These are phyloP conservation scores for Linnemannia elongata DNA, from an alignment of 192 early-diverging fungal species.

Conservation along the genomic window DNA sequence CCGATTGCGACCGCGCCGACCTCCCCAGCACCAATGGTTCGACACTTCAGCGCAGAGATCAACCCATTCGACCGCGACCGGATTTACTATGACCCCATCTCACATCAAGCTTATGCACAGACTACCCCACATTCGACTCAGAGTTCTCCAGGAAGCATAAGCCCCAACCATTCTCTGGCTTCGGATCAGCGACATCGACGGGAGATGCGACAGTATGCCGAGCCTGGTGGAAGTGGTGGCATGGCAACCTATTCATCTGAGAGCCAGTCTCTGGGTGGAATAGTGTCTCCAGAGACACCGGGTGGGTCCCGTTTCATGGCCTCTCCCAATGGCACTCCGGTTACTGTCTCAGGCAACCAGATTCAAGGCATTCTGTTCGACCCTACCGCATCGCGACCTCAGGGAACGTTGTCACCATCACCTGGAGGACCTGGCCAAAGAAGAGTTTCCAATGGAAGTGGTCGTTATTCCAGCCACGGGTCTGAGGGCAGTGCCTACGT, in stretches of 20 bases:
- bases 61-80: conserved; percentile 54
- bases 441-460: conserved; percentile 29
- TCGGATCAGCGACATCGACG: conserved; percentile 15
- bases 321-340: conserved; percentile 30
- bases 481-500: conserved; percentile 22
- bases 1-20: conserved; percentile 71
- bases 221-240: conserved; percentile 24
- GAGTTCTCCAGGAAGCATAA: conserved; percentile 44
- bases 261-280: not conserved
- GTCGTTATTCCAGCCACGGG: conserved; percentile 14
- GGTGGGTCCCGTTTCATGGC: conserved; percentile 14
- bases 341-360: conserved; percentile 20
- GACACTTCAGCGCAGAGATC: conserved; percentile 46
- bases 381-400: conserved; percentile 24
- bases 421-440: conserved; percentile 12
- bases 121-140: conserved; percentile 32
- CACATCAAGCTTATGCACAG: conserved; percentile 42
- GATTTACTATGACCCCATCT: conserved; percentile 36
- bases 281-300: conserved; percentile 35
- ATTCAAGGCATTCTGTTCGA: conserved; percentile 41
- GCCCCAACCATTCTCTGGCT: conserved; percentile 27
- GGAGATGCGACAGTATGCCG: conserved; percentile 36
- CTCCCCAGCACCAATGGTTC: conserved; percentile 46
- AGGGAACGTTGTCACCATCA: conserved; percentile 35
- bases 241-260: conserved; percentile 24